Evolutionary conservation across 108 stramenopile genomes (phyloP).

Genomic region (Cyclostephanos tholiformis): DNA sequence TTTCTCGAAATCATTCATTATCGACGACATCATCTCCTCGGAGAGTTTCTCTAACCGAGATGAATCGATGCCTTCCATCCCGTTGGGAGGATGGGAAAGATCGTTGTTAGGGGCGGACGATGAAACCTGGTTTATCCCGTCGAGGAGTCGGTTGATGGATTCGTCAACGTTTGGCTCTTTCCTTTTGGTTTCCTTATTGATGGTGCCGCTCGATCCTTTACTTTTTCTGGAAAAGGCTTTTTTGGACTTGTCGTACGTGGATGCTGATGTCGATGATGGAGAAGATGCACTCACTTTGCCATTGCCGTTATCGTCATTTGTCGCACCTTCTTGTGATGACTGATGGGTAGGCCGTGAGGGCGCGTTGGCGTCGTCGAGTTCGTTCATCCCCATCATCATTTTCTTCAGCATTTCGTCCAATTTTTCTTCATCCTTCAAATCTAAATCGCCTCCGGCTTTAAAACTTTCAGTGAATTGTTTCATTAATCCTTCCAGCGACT

Average conservation of each 20-base stretch:
- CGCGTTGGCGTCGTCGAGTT: background rate
- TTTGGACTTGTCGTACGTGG: slow-evolving; percentile 4
- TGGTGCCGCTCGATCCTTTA: slow-evolving; percentile 1
- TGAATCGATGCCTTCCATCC: slow-evolving; percentile 38
- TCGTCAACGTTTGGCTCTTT: slow-evolving; percentile 44
- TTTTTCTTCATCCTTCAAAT: slow-evolving; percentile 10
- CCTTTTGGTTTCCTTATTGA: background rate
- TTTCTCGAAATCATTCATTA: slow-evolving; percentile 75
- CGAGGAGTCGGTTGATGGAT: slow-evolving; percentile 54
- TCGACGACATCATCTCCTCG: slow-evolving; percentile 72
- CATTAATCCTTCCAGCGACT: slow-evolving; percentile 41
- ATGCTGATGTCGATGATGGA: slow-evolving; percentile 3
- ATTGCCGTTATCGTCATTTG: background rate
- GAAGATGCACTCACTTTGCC: background rate
- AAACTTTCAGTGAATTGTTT: slow-evolving; percentile 26
- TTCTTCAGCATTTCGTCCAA: slow-evolving; percentile 24
- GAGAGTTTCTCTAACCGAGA: slow-evolving; percentile 57
- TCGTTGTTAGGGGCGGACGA: slow-evolving; percentile 13
- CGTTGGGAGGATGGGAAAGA: background rate
- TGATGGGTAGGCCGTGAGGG: background rate
- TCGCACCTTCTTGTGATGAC: background rate
- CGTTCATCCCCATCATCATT: slow-evolving; percentile 20
- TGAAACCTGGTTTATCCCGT: slow-evolving; percentile 40
- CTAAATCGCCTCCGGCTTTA: background rate
- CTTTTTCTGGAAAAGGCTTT: slow-evolving; percentile 8